phyloP scores from a whole-genome alignment of 768 basidiomycete genomes.

The Podaxis sp. region DNA sequence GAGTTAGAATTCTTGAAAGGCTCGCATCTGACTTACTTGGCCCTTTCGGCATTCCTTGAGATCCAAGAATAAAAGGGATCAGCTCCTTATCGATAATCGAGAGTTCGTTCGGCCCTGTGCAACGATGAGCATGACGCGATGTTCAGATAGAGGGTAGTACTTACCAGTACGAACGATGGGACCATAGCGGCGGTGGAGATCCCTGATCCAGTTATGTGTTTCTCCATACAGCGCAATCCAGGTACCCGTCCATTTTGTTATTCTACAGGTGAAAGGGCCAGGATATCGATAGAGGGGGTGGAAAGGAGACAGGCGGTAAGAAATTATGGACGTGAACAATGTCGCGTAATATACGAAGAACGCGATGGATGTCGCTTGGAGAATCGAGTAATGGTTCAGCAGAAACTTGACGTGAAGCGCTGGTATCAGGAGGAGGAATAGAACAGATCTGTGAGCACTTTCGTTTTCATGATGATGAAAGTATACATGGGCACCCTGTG shows the following conservation, averaged over 20 bases:
- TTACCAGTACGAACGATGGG: constrained; percentile 37
- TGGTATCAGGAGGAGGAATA: not conserved
- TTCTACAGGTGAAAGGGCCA: constrained; percentile 32
- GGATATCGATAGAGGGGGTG: constrained; percentile 38
- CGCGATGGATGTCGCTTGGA: not conserved
- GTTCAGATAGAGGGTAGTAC: constrained; percentile 21
- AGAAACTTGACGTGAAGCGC: not conserved
- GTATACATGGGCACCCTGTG: not conserved
- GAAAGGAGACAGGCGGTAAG: constrained; percentile 38
- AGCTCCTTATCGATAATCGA: constrained; percentile 43
- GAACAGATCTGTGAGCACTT: not conserved
- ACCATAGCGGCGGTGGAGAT: constrained; percentile 33
- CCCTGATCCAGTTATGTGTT: constrained; percentile 26
- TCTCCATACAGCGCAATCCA: constrained; percentile 27
- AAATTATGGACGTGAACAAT: constrained; percentile 17
- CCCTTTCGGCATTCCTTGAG: constrained; percentile 52
- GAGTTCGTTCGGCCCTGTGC: constrained; percentile 51
- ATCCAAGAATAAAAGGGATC: constrained; percentile 43
- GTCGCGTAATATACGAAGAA: constrained; percentile 12
- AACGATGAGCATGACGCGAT: constrained; percentile 15
- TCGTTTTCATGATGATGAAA: not conserved
- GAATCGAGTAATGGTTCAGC: not conserved
- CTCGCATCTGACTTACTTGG: constrained; percentile 37
- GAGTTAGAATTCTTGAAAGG: not conserved
- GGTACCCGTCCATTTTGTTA: constrained; percentile 27